A percentile compares a stretch with the other conserved stretches of the same genome.
phyloP scores from a whole-genome alignment of 2,329 filamentous ascomycete species.

The Neopestalotiopsis sp. region DNA sequence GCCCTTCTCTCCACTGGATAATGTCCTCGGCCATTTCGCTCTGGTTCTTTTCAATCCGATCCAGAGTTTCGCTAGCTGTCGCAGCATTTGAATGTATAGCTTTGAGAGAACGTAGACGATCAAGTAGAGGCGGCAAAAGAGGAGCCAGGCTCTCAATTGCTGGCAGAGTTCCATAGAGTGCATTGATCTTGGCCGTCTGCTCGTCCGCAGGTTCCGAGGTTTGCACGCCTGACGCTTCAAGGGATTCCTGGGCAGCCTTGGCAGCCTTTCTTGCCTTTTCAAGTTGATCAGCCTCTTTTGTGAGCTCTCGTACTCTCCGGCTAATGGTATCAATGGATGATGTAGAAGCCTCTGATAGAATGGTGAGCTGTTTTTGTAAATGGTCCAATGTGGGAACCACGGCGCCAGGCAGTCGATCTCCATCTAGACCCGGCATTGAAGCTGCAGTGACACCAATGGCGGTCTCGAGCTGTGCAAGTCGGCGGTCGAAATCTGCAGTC shows the following conservation, averaged over 20 bases:
- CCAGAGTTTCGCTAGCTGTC: conserved; percentile 76
- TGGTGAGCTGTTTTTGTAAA: conserved; percentile 80
- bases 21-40: conserved; percentile 83
- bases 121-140: conserved; percentile 81
- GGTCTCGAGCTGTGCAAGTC: conserved; percentile 79
- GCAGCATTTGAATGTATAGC: conserved; percentile 88
- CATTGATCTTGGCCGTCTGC: conserved; percentile 85
- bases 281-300: conserved; percentile 74
- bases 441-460: conserved; percentile 79
- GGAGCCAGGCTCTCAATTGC: conserved; percentile 88
- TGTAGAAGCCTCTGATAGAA: conserved; percentile 74
- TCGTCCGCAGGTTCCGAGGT: conserved; percentile 53
- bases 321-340: conserved; percentile 75
- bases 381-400: conserved; percentile 82
- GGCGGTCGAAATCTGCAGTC: conserved; percentile 85
- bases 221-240: conserved; percentile 51
- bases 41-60: conserved; percentile 79
- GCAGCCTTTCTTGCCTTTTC: conserved; percentile 68
- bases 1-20: conserved; percentile 80
- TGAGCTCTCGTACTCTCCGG: conserved; percentile 71
- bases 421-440: conserved; percentile 65
- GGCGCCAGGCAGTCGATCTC: conserved; percentile 64
- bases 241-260: conserved; percentile 64
- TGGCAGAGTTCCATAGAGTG: conserved; percentile 85
- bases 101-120: conserved; percentile 82